Conservation (phyloP, 345 rosid species). For the Populus pruinosa region DNA sequence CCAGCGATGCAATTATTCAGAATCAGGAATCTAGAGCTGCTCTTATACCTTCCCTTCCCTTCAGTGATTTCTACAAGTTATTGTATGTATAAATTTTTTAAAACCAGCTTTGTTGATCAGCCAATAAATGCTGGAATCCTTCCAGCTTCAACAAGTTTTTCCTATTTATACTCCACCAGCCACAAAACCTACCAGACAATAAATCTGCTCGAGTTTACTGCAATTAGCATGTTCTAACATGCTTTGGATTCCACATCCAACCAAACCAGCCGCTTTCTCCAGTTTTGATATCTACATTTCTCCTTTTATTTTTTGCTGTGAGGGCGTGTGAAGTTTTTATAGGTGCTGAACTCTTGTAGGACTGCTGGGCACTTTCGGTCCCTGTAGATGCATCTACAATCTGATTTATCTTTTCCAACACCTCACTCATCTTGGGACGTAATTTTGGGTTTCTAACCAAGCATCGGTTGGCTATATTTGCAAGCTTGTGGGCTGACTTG, state of each 20-base stretch:
- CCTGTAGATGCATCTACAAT: slow-evolving; percentile 46
- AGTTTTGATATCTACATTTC: slow-evolving; percentile 30
- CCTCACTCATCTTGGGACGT: slow-evolving; percentile 94
- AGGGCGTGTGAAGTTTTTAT: slow-evolving; percentile 19
- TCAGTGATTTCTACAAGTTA: background rate
- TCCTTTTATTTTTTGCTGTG: slow-evolving; percentile 34
- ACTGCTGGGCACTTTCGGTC: slow-evolving; percentile 31
- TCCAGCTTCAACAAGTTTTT: background rate
- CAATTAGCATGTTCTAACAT: slow-evolving; percentile 40
- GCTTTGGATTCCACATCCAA: slow-evolving; percentile 46
- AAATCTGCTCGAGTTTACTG: background rate
- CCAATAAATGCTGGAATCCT: background rate
- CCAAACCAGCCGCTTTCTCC: slow-evolving; percentile 45
- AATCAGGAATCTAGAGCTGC: background rate
- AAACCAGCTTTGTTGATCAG: background rate
- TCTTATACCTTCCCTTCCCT: background rate
- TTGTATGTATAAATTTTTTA: background rate
- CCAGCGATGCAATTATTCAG: background rate
- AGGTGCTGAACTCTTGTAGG: slow-evolving; percentile 32
- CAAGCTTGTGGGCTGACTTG: slow-evolving; percentile 57
- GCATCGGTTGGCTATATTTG: slow-evolving; percentile 71
- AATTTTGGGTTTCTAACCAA: slow-evolving; percentile 61
- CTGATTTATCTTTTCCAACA: slow-evolving; percentile 57
- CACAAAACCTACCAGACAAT: background rate
- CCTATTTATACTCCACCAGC: background rate